Evolutionary conservation across 1,139 yeast species (phyloP), one percentile per base, ranked within the genome.

Genomic region (Pichia norvegensis): DNA sequence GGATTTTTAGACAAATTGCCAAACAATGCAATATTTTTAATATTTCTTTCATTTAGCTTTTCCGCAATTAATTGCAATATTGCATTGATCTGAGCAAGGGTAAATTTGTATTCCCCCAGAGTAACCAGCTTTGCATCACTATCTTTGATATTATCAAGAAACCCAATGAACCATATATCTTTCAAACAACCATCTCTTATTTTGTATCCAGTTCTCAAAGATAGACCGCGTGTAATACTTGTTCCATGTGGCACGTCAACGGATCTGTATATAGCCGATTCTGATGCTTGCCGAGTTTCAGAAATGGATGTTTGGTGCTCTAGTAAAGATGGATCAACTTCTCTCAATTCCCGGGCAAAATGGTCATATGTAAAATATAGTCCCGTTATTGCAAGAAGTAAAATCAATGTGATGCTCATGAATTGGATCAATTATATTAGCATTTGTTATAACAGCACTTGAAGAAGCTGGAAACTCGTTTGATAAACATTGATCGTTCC

Each of bases 111-210:
- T 13, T 17, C 14, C n/a, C 36, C 58, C 25, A 50, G 44, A 19
- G 16, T 20, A 13, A 41, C 19, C 17, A 17, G 25, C 2, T 40
- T 35, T 14, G 36, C 31, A 4, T 33, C 40, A 14, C 41, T 17
- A 1, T 49, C 42, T 2, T 41, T 40, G 9, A 16, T 29, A 14
- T 42, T 36, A 3, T 52, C 49, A 14, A 56, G 54, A 49, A 57
- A 33, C 20, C 67, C 63, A 14, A 71, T 46, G 46, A 64, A 67
- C 88, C 90, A 83, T 4, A 82, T 62, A 62, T 82, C 94, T 55
- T 78, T 72, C 46, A 82, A 63, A 52, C 78, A 80, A 9, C 92
- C 92, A 57, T 80, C 80, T 53, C 92, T 68, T 20, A 81, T 56
- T 55, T 76, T 79, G 62, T 81, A 83, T 33, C 75, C 79, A 43